Conservation (phyloP, 2,329 filamentous ascomycete species). For the Trichoderma pleuroti region DNA sequence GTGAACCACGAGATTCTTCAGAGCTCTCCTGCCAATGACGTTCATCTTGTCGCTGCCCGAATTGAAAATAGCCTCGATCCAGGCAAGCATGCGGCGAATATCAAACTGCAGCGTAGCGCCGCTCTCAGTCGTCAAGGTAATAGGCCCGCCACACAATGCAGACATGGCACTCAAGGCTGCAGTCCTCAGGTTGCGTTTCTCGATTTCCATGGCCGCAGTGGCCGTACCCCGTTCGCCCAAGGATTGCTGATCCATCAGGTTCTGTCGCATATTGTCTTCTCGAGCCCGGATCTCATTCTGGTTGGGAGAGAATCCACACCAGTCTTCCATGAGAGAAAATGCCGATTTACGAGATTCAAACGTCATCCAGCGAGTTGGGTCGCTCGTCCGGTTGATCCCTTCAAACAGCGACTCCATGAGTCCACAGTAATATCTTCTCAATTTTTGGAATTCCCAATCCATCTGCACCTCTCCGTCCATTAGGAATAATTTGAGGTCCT, state of each 20-base stretch:
- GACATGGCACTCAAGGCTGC: constrained; percentile 96
- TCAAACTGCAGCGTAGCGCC: constrained; percentile 88
- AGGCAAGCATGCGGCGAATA: constrained; percentile 84
- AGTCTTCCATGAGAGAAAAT: constrained; percentile 96
- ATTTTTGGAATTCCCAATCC: constrained; percentile 89
- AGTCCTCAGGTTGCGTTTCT: constrained; percentile 86
- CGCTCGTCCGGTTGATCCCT: constrained; percentile 78
- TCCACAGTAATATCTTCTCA: constrained; percentile 90
- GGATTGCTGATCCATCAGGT: constrained; percentile 75
- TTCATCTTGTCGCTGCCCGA: constrained; percentile 90
- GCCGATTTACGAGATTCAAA: constrained; percentile 95
- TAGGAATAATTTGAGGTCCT: constrained; percentile 87
- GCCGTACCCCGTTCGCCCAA: constrained; percentile 71
- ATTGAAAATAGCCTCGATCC: constrained; percentile 94
- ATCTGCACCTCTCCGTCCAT: constrained; percentile 94
- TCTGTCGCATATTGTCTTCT: constrained; percentile 84
- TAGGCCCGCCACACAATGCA: constrained; percentile 78
- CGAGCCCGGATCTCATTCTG: constrained; percentile 75
- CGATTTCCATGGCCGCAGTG: constrained; percentile 91
- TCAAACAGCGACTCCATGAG: constrained; percentile 91
- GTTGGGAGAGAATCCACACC: constrained; percentile 96
- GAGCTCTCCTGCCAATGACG: constrained; percentile 78
- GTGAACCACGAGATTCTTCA: constrained; percentile 85
- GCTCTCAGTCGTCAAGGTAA: constrained; percentile 84
- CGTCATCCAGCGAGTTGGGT: constrained; percentile 91